Percentiles rank a stretch among this genome's conserved stretches.
Conservation (phyloP, 306 rosid species). For the Cucurbita argyrosperma region DNA sequence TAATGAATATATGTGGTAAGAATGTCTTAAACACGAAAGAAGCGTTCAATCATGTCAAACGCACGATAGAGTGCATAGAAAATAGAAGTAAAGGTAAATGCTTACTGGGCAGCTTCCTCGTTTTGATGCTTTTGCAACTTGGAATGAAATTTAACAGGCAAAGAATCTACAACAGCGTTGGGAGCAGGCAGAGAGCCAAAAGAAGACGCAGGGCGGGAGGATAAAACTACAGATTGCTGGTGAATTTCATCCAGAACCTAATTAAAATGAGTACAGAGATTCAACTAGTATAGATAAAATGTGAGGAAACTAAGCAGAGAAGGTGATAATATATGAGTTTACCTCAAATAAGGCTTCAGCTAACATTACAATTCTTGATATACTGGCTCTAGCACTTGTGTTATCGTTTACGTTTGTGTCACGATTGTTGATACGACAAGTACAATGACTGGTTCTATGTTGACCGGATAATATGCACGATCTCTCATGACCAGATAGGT, state of each 20-base stretch:
- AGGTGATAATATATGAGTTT: constrained; percentile 11
- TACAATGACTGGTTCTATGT: constrained; percentile 80
- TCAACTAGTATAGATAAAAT: constrained; percentile 36
- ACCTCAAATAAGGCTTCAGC: constrained; percentile 99
- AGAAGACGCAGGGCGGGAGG: constrained; percentile 87
- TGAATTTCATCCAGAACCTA: constrained; percentile 99
- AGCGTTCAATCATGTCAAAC: background rate
- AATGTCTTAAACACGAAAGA: background rate
- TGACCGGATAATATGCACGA: constrained; percentile 85
- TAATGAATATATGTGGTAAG: background rate
- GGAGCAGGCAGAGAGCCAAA: constrained; percentile 98
- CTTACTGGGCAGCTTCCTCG: constrained; percentile 94
- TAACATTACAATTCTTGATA: constrained; percentile 94
- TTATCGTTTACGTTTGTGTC: constrained; percentile 47
- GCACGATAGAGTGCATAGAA: background rate
- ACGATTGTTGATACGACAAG: constrained; percentile 48
- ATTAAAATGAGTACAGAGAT: constrained; percentile 45
- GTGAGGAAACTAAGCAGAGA: constrained; percentile 11
- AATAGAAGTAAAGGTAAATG: constrained; percentile 1
- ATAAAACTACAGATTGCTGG: constrained; percentile 96
- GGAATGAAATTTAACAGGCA: constrained; percentile 70
- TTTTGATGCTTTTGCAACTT: constrained; percentile 56
- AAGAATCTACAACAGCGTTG: constrained; percentile 80
- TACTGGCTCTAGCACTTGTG: constrained; percentile 84
- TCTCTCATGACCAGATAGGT: constrained; percentile 89